Conservation (phyloP, 2,329 filamentous ascomycete genomes). For the Epichloe glyceriae region DNA sequence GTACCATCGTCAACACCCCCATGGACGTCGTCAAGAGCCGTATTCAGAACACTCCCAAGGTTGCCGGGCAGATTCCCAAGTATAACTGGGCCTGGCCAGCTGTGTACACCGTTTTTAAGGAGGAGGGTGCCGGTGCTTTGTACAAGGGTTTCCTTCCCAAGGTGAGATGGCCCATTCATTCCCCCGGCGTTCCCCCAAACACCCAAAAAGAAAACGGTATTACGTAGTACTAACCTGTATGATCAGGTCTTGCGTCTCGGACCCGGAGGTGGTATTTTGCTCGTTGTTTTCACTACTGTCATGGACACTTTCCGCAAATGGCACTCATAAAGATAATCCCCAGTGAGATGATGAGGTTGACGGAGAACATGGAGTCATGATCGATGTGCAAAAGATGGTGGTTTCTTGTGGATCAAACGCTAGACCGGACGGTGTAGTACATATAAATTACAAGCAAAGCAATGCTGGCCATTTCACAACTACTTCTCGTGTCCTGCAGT, state of each 20-base stretch:
- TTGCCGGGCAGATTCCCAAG: slow-evolving; percentile 72
- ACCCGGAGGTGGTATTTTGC: slow-evolving; percentile 52
- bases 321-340: slow-evolving; percentile 12
- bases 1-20: slow-evolving; percentile 88
- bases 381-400: neutral
- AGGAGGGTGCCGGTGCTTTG: slow-evolving; percentile 82
- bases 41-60: slow-evolving; percentile 85
- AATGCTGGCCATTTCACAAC: neutral
- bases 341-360: neutral
- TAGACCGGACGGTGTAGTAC: neutral
- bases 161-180: slow-evolving; percentile 41
- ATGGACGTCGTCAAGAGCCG: slow-evolving; percentile 97
- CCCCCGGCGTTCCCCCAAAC: too few species aligned
- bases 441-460: neutral
- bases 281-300: slow-evolving; percentile 77
- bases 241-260: slow-evolving; percentile 34
- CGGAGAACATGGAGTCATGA: neutral
- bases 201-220: neutral
- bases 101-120: slow-evolving; percentile 72
- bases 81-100: slow-evolving; percentile 98
- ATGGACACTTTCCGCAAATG: slow-evolving; percentile 81
- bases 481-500: neutral
- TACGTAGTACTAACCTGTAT: slow-evolving; percentile 3
- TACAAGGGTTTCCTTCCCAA: slow-evolving; percentile 99
- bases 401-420: neutral